Conservation (phyloP, 352 stramenopile genomes). For the Phytophthora sansomeana region DNA sequence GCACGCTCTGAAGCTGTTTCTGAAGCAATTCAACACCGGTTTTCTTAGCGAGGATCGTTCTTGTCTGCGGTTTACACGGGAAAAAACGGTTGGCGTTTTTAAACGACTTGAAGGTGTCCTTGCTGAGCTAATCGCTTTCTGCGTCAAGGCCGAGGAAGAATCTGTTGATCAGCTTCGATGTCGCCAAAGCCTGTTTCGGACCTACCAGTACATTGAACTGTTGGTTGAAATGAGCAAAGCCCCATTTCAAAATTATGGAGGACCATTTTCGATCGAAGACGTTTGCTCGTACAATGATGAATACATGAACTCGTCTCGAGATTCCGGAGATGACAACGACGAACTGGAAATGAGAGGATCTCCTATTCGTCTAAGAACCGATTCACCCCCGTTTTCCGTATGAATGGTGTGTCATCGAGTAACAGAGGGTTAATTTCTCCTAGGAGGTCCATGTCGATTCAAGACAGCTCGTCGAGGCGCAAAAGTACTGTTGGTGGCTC, state of each 20-base stretch:
- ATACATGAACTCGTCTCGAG: constrained; percentile 41
- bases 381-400: constrained; percentile 9
- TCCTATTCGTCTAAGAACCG: constrained; percentile 23
- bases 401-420: constrained; percentile 15
- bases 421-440: constrained; percentile 30
- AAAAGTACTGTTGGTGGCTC: constrained; percentile 34
- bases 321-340: constrained; percentile 33
- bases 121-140: constrained; percentile 60
- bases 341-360: constrained; percentile 37
- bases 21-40: constrained; percentile 42
- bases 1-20: constrained; percentile 44
- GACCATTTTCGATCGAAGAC: constrained; percentile 65
- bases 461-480: constrained; percentile 38
- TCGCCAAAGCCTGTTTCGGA: constrained; percentile 64
- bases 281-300: constrained; percentile 63
- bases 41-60: constrained; percentile 15
- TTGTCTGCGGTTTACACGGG: constrained; percentile 35
- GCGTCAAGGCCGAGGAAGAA: constrained; percentile 32
- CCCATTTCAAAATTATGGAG: constrained; percentile 64
- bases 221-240: constrained; percentile 73
- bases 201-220: constrained; percentile 69
- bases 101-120: constrained; percentile 51
- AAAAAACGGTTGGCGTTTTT: constrained; percentile 48
- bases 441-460: constrained; percentile 24
- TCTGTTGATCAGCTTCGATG: constrained; percentile 38